phyloP scores from a whole-genome alignment of 2,329 filamentous ascomycete species.

The Trichoderma semiorbis region DNA sequence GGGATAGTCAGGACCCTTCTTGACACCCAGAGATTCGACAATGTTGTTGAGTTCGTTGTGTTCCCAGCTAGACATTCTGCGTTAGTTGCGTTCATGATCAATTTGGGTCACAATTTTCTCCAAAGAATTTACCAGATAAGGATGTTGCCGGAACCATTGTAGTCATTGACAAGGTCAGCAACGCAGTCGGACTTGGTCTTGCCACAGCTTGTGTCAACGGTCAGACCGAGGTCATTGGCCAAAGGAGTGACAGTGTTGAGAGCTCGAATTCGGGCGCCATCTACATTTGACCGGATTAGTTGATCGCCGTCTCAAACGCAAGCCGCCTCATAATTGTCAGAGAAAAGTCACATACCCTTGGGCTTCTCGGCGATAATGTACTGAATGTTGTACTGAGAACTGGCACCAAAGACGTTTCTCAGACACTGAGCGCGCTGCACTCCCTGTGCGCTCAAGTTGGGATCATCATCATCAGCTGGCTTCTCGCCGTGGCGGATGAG shows the following conservation, averaged over 20 bases:
- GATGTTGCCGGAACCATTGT: constrained; percentile 52
- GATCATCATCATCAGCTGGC: constrained; percentile 43
- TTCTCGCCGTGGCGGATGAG: constrained; percentile 65
- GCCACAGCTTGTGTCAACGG: constrained; percentile 53
- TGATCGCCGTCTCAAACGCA: background rate
- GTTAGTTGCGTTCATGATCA: background rate
- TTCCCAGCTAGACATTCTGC: constrained; percentile 47
- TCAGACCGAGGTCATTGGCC: constrained; percentile 51
- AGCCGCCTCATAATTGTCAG: background rate
- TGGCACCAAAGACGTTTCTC: constrained; percentile 51
- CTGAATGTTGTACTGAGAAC: constrained; percentile 52
- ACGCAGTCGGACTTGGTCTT: constrained; percentile 56
- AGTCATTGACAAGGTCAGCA: constrained; percentile 44
- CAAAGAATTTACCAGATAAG: constrained; percentile 45
- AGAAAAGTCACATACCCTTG: constrained; percentile 38
- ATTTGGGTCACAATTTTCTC: background rate
- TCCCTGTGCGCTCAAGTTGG: constrained; percentile 50
- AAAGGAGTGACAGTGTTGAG: constrained; percentile 56
- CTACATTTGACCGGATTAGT: constrained; percentile 27
- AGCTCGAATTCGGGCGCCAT: constrained; percentile 50
- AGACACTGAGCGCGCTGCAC: constrained; percentile 56
- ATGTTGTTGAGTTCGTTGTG: constrained; percentile 53
- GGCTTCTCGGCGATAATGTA: constrained; percentile 57
- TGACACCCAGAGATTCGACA: constrained; percentile 48
- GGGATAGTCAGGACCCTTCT: constrained; percentile 49